A percentile compares a stretch with the other conserved stretches of the same genome.
Conservation (phyloP, 139 green algal species). For the Haematococcus lacustris region DNA sequence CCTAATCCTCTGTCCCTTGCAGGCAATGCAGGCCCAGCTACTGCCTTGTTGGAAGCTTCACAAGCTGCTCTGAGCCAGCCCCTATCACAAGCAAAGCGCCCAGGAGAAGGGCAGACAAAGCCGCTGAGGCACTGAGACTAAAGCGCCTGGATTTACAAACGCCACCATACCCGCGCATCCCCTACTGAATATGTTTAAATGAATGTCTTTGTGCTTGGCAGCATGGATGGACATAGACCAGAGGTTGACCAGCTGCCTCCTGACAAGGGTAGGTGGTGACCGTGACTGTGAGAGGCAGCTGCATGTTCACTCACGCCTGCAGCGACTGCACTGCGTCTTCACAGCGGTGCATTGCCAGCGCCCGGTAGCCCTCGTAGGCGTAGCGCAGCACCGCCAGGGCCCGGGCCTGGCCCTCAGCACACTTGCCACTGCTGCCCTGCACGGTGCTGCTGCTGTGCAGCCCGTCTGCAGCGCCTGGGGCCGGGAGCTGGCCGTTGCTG, state of each 20-base stretch:
- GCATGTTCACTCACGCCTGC: slow-evolving; percentile 1
- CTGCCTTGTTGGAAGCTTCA: neutral
- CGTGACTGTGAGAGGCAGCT: neutral
- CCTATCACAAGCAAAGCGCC: too few species aligned
- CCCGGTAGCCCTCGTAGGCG: slow-evolving; percentile 51
- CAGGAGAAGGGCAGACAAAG: too few species aligned
- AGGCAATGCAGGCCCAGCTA: too few species aligned
- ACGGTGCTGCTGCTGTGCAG: too few species aligned
- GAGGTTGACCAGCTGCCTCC: neutral
- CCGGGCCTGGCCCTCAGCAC: too few species aligned
- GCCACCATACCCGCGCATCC: too few species aligned
- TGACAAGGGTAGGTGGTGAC: neutral
- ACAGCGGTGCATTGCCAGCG: slow-evolving; percentile 67
- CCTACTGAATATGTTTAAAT: neutral
- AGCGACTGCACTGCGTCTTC: slow-evolving; percentile 67
- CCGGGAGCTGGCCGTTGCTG: too few species aligned
- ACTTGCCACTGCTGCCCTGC: too few species aligned
- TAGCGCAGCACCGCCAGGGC: slow-evolving; percentile 42
- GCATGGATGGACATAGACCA: neutral
- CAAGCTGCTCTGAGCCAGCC: too few species aligned
- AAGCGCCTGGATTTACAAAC: too few species aligned
- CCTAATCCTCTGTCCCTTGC: neutral
- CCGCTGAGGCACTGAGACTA: too few species aligned
- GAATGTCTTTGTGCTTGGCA: neutral
- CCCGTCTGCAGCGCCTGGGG: too few species aligned